A percentile compares a stretch with the other conserved stretches of the same genome.
Evolutionary conservation across 495 filamentous ascomycete species (phyloP).

Genomic region (Corynascus novoguineensis): DNA sequence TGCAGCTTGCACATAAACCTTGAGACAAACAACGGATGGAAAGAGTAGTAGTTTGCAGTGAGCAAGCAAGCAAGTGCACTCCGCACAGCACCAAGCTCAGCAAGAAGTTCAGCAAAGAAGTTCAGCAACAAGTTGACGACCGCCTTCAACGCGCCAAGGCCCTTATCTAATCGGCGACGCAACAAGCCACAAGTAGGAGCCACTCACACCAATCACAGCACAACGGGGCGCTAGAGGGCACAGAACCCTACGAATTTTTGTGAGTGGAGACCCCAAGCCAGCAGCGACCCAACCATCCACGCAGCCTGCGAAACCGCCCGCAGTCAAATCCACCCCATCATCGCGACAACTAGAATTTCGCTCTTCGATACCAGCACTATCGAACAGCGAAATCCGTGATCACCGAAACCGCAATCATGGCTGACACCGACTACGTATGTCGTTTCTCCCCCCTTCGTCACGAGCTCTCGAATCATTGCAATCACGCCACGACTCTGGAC

Average conservation of each 20-base stretch:
- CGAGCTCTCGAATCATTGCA: neutral
- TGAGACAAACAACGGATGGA: too few species aligned
- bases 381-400: constrained; percentile 37
- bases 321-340: constrained; percentile 28
- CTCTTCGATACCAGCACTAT: constrained; percentile 36
- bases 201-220: constrained; percentile 14
- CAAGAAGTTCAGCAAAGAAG: too few species aligned
- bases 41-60: too few species aligned
- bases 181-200: constrained; percentile 9
- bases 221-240: constrained; percentile 26
- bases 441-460: neutral
- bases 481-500: neutral
- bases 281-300: constrained; percentile 18
- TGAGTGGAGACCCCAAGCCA: constrained; percentile 22
- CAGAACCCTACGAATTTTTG: constrained; percentile 37
- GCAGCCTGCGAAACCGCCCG: constrained; percentile 16
- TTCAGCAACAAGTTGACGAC: too few species aligned
- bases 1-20: too few species aligned
- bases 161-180: neutral
- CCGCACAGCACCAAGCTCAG: too few species aligned
- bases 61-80: too few species aligned
- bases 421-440: constrained; percentile 87
- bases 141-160: neutral
- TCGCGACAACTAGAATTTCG: constrained; percentile 35
- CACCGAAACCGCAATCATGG: constrained; percentile 67